A percentile compares a stretch with the other conserved stretches of the same genome.
Conservation (phyloP, 768 basidiomycete genomes). For the Asterophora parasitica region DNA sequence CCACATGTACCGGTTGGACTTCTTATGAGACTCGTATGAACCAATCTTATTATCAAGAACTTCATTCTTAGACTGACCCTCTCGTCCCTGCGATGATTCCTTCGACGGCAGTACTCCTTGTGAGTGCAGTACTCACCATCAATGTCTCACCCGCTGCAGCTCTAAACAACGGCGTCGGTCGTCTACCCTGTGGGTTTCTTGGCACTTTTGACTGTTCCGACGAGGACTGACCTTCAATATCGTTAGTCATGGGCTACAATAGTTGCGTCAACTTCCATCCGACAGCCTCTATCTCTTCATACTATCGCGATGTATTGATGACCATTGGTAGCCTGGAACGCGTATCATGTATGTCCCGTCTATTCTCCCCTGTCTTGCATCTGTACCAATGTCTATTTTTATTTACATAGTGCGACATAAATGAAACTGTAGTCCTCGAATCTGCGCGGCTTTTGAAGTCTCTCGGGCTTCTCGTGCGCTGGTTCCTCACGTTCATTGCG, state of each 20-base stretch:
- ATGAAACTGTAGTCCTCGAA: slow-evolving; percentile 47
- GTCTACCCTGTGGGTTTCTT: slow-evolving; percentile 31
- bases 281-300: too few relatives aligned
- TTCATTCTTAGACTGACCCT: not conserved
- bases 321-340: slow-evolving; percentile 77
- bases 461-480: slow-evolving; percentile 49
- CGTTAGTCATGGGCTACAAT: slow-evolving; percentile 60
- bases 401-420: slow-evolving; percentile 62
- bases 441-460: slow-evolving; percentile 49
- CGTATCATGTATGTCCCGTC: slow-evolving; percentile 43
- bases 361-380: not conserved
- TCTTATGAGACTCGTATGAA: not conserved
- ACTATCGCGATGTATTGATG: not conserved
- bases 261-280: slow-evolving; percentile 49
- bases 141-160: not conserved
- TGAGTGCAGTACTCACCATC: not conserved
- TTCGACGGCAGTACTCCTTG: not conserved
- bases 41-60: not conserved
- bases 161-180: slow-evolving; percentile 29
- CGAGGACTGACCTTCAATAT: not conserved
- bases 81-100: slow-evolving; percentile 1
- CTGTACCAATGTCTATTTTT: too few relatives aligned
- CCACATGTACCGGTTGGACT: not conserved
- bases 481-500: too few relatives aligned
- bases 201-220: not conserved